These are phyloP conservation scores for Biancaea sappan DNA, from an alignment of 306 rosid genomes.

Conservation along the genomic window DNA sequence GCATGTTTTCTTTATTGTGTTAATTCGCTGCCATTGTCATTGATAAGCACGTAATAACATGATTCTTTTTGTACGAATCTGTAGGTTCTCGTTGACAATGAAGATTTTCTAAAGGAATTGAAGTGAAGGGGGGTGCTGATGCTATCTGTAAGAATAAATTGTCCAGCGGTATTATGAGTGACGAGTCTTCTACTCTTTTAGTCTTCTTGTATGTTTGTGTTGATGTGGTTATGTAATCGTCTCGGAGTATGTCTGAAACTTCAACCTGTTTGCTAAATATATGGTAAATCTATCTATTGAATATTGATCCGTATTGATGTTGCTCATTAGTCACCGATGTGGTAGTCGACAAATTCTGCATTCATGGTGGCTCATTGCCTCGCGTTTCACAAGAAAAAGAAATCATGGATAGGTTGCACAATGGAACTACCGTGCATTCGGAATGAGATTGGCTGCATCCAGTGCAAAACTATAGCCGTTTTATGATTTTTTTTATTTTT, in stretches of 20 bases:
- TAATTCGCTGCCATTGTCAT: slow-evolving; percentile 8
- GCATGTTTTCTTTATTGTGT: neutral
- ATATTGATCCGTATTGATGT: too few relatives aligned
- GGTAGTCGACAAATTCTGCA: too few relatives aligned
- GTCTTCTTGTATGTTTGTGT: slow-evolving; percentile 9
- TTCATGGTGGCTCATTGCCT: too few relatives aligned
- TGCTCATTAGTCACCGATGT: too few relatives aligned
- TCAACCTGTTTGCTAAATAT: neutral
- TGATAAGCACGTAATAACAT: neutral
- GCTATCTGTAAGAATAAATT: slow-evolving; percentile 42
- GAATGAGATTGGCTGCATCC: too few relatives aligned
- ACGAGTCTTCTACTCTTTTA: neutral
- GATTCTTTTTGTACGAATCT: slow-evolving; percentile 26
- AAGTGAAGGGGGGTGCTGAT: slow-evolving; percentile 38
- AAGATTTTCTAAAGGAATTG: slow-evolving; percentile 81
- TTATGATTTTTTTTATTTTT: too few relatives aligned
- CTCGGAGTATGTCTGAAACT: neutral
- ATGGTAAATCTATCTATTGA: neutral
- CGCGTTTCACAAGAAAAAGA: too few relatives aligned
- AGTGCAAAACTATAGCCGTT: too few relatives aligned
- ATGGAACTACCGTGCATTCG: too few relatives aligned
- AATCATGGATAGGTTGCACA: too few relatives aligned
- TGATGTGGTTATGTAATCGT: slow-evolving; percentile 24
- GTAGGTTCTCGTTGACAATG: slow-evolving; percentile 91
- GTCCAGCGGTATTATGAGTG: neutral